These are phyloP conservation scores for Acanthamoeba lugdunensis DNA, from an alignment of 208 protist genomes.

Conservation along the genomic window DNA sequence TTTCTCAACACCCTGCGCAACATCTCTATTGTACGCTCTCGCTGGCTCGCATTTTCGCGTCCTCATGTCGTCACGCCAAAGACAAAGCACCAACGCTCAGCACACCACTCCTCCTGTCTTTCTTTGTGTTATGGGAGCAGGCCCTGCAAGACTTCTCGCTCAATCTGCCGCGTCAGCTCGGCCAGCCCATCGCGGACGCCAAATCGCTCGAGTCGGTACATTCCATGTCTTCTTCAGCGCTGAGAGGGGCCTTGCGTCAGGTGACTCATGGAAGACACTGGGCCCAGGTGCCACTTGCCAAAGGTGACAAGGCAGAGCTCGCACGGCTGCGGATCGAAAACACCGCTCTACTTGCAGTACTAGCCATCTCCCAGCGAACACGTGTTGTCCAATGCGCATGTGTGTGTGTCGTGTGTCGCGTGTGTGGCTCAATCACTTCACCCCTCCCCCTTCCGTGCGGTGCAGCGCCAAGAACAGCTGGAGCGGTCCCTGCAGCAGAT, in stretches of 20 bases:
- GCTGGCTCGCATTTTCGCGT: neutral
- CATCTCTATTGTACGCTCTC: conserved; percentile 37
- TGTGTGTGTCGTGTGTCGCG: neutral
- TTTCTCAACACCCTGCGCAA: conserved; percentile 33
- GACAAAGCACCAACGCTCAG: neutral
- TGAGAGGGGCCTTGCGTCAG: neutral
- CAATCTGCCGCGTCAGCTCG: neutral
- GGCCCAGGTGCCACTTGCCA: neutral
- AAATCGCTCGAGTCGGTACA: neutral
- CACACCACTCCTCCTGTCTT: neutral
- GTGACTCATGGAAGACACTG: neutral
- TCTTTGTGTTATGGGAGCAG: neutral
- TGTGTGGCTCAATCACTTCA: neutral
- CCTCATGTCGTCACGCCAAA: neutral
- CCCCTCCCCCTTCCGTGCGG: too few species aligned
- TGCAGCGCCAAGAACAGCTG: conserved; percentile 31
- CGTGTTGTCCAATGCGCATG: neutral
- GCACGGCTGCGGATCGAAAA: conserved; percentile 34
- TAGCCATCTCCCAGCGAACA: neutral
- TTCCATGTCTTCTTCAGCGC: neutral
- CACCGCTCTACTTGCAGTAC: conserved; percentile 3
- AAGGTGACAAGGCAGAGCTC: neutral
- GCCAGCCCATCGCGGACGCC: neutral
- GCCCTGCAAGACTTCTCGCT: conserved; percentile 55
- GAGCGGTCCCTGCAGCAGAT: neutral